Evolutionary conservation across 768 basidiomycete genomes (phyloP), one percentile per base, ranked within the genome.

Genomic region (Leucosporidium scottii): DNA sequence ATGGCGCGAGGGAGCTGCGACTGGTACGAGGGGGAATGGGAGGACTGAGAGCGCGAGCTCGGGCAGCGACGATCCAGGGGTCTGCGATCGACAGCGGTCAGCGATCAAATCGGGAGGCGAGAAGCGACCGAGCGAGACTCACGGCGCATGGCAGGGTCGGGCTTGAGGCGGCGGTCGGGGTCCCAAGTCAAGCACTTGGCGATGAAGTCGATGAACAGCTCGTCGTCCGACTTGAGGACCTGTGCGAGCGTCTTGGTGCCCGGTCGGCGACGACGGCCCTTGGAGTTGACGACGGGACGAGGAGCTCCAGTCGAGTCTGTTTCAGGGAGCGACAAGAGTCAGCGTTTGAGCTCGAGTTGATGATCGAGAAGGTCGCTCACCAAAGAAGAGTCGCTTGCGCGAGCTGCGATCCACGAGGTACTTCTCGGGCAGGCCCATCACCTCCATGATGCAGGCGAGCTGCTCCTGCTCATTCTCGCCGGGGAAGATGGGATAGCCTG

Each of bases 391-490:
- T 74, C 93, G 89, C 78, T 91, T 90, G 68, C 96, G 86, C 20
- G 91, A 90, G 75, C 93, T 93, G 64, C 88, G 87, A 77, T 96
- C 93, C 75, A 99, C 81, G 71, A 97, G 88, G 69, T 96, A 90
- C 79, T 90, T 92, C 73, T 99, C 96, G 0, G 96, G 96, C 34
- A 92, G 81, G 21, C 96, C 96, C 57, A 98, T 85, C 10, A 99
- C 90, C 78, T 99, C 96, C 93, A 99, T 99, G 79, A 99, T 99
- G 77, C 94, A 98, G 7, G 93, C 89, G 62, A 99, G 80, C 74
- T 98, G 96, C 77, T 98, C 93, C 79, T 96, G 92, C 78, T 99
- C 94, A 76, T 97, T 98, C 80, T 99, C 96, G 30, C 96, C 96
- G 0, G 96, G 96, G 79, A 99, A 99, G 74, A 99, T 93, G 1